Conservation (phyloP, 805 yeast species). For the Zygotorulaspora florentina region DNA sequence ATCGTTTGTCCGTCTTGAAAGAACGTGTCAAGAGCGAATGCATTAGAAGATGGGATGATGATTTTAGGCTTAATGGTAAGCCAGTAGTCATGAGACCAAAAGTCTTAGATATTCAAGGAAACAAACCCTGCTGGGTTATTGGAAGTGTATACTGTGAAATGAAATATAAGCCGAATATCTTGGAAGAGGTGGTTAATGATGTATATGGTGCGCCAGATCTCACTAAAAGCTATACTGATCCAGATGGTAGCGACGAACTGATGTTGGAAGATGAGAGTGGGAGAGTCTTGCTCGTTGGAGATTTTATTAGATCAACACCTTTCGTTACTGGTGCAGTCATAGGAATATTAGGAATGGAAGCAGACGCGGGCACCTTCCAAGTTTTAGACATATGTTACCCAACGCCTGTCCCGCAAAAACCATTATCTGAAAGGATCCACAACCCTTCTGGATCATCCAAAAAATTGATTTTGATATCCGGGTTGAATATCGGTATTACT, state of each 20-base stretch:
- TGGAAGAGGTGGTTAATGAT: conserved; percentile 69
- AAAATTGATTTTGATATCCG: conserved; percentile 72
- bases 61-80: conserved; percentile 36
- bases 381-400: conserved; percentile 80
- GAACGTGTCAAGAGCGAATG: conserved; percentile 46
- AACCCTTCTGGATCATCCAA: conserved; percentile 22
- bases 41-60: conserved; percentile 53
- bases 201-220: conserved; percentile 40
- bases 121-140: conserved; percentile 64
- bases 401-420: conserved; percentile 51
- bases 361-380: conserved; percentile 76
- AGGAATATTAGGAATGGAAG: conserved; percentile 82
- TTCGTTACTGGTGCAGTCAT: conserved; percentile 88
- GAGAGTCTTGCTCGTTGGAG: conserved; percentile 67
- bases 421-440: conserved; percentile 24
- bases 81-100: conserved; percentile 40
- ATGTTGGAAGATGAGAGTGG: conserved; percentile 94
- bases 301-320: conserved; percentile 48
- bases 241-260: conserved; percentile 50
- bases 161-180: conserved; percentile 78
- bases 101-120: conserved; percentile 40
- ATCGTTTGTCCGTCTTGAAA: conserved; percentile 47
- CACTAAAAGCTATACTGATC: conserved; percentile 49
- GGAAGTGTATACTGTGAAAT: conserved; percentile 86
- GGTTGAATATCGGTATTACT: conserved; percentile 53